Conservation (phyloP, 2,329 filamentous ascomycete species). For the Elsinoe batatas region DNA sequence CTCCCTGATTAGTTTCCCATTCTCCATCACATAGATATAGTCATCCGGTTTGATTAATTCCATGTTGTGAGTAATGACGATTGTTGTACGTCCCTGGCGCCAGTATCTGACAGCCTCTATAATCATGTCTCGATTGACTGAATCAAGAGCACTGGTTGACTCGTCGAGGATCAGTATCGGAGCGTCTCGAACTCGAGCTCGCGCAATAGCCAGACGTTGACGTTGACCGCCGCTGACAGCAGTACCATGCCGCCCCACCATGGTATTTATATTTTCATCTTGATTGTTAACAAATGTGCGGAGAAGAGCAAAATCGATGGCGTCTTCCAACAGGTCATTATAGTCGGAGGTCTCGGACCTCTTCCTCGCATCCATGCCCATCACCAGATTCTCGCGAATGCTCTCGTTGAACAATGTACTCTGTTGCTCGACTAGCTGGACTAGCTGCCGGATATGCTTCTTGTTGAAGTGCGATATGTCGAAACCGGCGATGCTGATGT, state of each 20-base stretch:
- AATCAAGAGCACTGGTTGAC: slow-evolving; percentile 75
- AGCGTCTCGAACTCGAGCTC: slow-evolving; percentile 66
- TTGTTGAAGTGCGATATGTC: slow-evolving; percentile 53
- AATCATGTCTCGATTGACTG: slow-evolving; percentile 55
- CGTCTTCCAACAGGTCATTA: slow-evolving; percentile 35
- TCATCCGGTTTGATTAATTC: slow-evolving; percentile 63
- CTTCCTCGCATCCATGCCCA: slow-evolving; percentile 50
- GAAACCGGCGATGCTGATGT: slow-evolving; percentile 58
- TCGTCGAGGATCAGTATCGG: slow-evolving; percentile 81
- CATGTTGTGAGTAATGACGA: slow-evolving; percentile 87
- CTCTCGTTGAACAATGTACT: slow-evolving; percentile 75
- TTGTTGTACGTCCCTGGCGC: slow-evolving; percentile 73
- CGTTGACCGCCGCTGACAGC: slow-evolving; percentile 75
- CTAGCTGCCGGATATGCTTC: slow-evolving; percentile 64
- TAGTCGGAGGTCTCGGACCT: slow-evolving; percentile 35
- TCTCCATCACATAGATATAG: slow-evolving; percentile 70
- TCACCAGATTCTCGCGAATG: slow-evolving; percentile 64
- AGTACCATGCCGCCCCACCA: slow-evolving; percentile 59
- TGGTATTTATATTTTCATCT: slow-evolving; percentile 60
- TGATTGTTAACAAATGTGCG: slow-evolving; percentile 54
- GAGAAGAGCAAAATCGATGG: slow-evolving; percentile 54
- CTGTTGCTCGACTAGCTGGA: slow-evolving; percentile 74
- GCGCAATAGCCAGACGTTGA: slow-evolving; percentile 70
- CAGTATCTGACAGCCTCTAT: slow-evolving; percentile 68
- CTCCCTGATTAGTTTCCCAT: slow-evolving; percentile 56